Base-by-base conservation (phyloP, 2,329 filamentous ascomycete genomes). In the Talaromyces sp. region DNA sequence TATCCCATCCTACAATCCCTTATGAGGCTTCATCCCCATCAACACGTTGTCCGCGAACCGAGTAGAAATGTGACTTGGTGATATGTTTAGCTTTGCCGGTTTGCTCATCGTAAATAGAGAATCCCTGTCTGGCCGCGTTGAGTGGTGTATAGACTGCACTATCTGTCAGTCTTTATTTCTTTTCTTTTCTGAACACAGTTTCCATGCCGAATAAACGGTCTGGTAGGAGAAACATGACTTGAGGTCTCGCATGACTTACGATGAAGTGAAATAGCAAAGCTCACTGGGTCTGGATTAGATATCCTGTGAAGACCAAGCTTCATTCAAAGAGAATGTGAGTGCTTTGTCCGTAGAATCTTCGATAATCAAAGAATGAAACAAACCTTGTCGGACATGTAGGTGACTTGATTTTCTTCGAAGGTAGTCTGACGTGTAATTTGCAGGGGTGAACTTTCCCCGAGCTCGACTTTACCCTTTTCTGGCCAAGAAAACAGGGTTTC, bases 401-500 rank as follows among this genome's bases (percentile, higher is more conserved):
- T 87, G 35, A 96, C 90, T 57, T 88, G 78, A 60, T 93, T 87
- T 67, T 87, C 80, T 45, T 79, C 75, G 66, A 91, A 89, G 37
- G 80, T 81, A 35, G 83, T 89, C 65, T 90, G 83, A 40, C 84
- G 86, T 59, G 86, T 87, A 52, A 89, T 72, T 54, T 77, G 69
- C 72, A 89, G 86, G 3, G 86, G 85, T 5, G 77, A 72, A 4
- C 66, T 59, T 50, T 77, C 68, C 32, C 73, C 76, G 44, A 80
- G 76, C 44, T 79, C 73, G 44, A 77, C 67, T 40, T 70, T 70
- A 47, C 71, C 68, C 51, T 72, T 70, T 45, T 74, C 71, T 1
- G 91, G 91, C 75, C 89, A 91, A 47, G 82, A 81, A 72, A 90
- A 96, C 54, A 90, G 83, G 16, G 89, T 92, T 77, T 97, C 92